phyloP scores from a whole-genome alignment of 83 land plant genomes.

The Isoetes engelmannii region DNA sequence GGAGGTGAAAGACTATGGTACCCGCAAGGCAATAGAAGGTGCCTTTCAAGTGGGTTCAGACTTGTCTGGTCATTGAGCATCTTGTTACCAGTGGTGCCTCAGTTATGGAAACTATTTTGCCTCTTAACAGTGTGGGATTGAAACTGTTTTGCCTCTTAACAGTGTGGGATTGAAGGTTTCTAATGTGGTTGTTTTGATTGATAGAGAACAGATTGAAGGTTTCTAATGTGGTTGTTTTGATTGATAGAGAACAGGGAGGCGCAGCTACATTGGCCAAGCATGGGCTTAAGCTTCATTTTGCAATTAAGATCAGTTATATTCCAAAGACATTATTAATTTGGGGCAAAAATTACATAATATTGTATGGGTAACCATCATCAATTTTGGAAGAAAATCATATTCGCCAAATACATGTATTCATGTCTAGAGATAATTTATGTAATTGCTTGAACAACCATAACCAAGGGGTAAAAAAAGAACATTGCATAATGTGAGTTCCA shows the following conservation, averaged over 20 bases:
- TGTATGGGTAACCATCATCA: too few species aligned
- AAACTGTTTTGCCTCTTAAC: conserved; percentile 70
- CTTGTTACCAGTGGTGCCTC: conserved; percentile 94
- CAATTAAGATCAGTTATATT: conserved; percentile 58
- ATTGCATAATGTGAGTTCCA: too few species aligned
- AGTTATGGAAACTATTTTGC: conserved; percentile 78
- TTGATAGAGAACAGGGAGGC: conserved; percentile 91
- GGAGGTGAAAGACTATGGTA: conserved; percentile 90
- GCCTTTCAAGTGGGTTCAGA: conserved; percentile 40
- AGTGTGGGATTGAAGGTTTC: conserved; percentile 76
- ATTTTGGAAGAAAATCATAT: too few species aligned
- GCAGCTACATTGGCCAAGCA: conserved; percentile 53
- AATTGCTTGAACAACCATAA: too few species aligned
- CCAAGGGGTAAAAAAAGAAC: too few species aligned
- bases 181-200: conserved; percentile 87
- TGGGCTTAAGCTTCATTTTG: conserved; percentile 59
- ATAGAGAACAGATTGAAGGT: conserved; percentile 79
- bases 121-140: conserved; percentile 65
- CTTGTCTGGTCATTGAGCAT: conserved; percentile 73
- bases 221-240: conserved; percentile 71
- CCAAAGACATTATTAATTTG: conserved; percentile 49
- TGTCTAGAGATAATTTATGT: too few species aligned
- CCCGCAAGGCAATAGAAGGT: conserved; percentile 79
- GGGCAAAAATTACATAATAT: too few species aligned
- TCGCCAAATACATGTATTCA: too few species aligned